A percentile compares a stretch with the other conserved stretches of the same genome.
phyloP scores from a whole-genome alignment of 2,329 filamentous ascomycete genomes.

The Blastomyces gilchristii region DNA sequence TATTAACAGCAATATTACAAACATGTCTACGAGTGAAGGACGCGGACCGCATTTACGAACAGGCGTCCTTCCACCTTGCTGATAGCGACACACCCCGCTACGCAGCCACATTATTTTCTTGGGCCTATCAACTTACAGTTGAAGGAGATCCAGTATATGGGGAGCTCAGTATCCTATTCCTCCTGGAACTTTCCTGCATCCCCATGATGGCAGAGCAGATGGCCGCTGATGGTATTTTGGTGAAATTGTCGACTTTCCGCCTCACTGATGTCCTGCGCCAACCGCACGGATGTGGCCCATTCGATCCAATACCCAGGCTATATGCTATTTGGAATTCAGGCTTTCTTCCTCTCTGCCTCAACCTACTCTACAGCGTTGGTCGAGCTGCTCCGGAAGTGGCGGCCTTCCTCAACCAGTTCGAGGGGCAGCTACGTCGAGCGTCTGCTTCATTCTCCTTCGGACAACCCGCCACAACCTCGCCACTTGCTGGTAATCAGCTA shows the following conservation, averaged over 20 bases:
- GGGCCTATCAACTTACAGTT: constrained; percentile 73
- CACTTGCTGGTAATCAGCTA: constrained; percentile 15
- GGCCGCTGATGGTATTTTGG: constrained; percentile 73
- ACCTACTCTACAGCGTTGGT: constrained; percentile 73
- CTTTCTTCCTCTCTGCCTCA: constrained; percentile 77
- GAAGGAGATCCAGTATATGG: constrained; percentile 83
- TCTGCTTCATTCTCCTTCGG: constrained; percentile 56
- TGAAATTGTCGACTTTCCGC: constrained; percentile 67
- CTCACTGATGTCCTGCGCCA: constrained; percentile 66
- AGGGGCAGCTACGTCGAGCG: constrained; percentile 62
- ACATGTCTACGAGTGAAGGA: constrained; percentile 69
- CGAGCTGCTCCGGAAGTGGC: constrained; percentile 73
- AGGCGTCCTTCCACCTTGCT: constrained; percentile 59
- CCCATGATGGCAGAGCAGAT: constrained; percentile 78
- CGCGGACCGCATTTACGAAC: constrained; percentile 58
- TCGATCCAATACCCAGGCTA: constrained; percentile 64
- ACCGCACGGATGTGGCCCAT: constrained; percentile 60
- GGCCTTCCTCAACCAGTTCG: constrained; percentile 82
- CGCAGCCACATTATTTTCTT: constrained; percentile 80
- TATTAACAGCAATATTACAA: constrained; percentile 81
- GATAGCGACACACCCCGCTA: constrained; percentile 62
- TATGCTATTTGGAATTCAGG: constrained; percentile 87
- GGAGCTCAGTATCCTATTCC: constrained; percentile 78
- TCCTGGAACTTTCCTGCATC: constrained; percentile 76
- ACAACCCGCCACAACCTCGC: constrained; percentile 36